Conservation (phyloP, 2,329 filamentous ascomycete genomes). For the Fusarium mexicanum region DNA sequence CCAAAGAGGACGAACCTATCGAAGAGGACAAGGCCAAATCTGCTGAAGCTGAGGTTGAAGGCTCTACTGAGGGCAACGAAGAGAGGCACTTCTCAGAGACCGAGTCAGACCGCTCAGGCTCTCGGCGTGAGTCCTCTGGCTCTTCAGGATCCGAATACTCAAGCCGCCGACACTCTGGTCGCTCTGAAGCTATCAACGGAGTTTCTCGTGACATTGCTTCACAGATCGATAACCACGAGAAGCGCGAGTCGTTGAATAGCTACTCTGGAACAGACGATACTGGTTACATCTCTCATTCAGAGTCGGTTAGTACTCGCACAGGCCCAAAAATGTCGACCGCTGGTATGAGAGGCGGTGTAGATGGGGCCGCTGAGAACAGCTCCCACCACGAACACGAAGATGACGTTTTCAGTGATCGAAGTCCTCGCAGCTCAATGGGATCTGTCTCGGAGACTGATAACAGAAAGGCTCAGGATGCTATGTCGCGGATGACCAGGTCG, state of each 20-base stretch:
- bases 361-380: conserved; percentile 54
- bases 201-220: conserved; percentile 62
- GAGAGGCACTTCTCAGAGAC: conserved; percentile 27
- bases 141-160: conserved; percentile 37
- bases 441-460: conserved; percentile 56
- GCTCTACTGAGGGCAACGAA: conserved; percentile 7
- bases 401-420: conserved; percentile 69
- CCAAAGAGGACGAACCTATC: conserved; percentile 7
- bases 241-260: conserved; percentile 40
- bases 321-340: conserved; percentile 37
- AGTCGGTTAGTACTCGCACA: conserved; percentile 39
- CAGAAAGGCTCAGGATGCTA: conserved; percentile 47
- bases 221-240: conserved; percentile 53
- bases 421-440: conserved; percentile 65
- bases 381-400: conserved; percentile 64
- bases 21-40: conserved; percentile 10
- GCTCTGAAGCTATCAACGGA: conserved; percentile 64
- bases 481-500: conserved; percentile 47
- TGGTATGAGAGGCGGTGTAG: conserved; percentile 31
- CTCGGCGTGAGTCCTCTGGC: conserved; percentile 36
- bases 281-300: conserved; percentile 41
- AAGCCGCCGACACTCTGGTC: conserved; percentile 53
- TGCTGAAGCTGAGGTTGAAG: conserved; percentile 10
- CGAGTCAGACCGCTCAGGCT: conserved; percentile 31
- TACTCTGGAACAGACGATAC: conserved; percentile 32